Conservation (phyloP, 192 early-diverging fungal species). For the Endogone sp. region DNA sequence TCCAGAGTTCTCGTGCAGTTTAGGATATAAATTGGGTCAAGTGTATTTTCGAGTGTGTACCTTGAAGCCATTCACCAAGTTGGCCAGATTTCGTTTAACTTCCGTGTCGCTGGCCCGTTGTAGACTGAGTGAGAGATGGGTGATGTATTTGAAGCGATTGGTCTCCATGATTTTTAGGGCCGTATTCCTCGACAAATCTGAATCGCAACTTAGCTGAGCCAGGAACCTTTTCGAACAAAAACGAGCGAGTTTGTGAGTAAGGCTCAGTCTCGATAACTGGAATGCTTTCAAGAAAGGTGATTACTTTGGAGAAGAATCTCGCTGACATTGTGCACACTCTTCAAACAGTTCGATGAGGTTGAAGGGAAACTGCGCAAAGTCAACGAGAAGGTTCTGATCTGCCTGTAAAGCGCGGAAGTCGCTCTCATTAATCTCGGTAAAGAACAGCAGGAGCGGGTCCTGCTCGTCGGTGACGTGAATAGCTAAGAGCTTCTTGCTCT, state of each 20-base stretch:
- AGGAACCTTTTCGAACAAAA: not conserved
- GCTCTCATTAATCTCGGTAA: not conserved
- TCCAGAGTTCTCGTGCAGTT: too few species aligned
- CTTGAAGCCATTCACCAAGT: not conserved
- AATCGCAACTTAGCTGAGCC: not conserved
- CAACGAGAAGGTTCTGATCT: not conserved
- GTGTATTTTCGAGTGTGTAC: too few species aligned
- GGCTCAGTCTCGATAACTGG: too few species aligned
- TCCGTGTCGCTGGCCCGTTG: not conserved
- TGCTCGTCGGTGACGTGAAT: not conserved
- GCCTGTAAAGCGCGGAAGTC: not conserved
- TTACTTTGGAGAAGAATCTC: not conserved
- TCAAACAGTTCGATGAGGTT: not conserved
- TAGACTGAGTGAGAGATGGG: not conserved
- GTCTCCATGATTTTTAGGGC: not conserved
- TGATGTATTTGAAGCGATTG: not conserved
- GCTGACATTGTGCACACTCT: not conserved
- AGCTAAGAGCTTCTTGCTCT: not conserved
- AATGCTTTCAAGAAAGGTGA: too few species aligned
- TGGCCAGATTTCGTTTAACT: not conserved
- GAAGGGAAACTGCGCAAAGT: not conserved
- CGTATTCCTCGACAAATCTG: not conserved
- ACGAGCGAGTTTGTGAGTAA: too few species aligned
- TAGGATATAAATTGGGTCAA: too few species aligned
- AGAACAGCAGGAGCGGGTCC: not conserved